These are phyloP conservation scores for Lipomyces mesembrius DNA, from an alignment of 805 yeast genomes.

Conservation along the genomic window DNA sequence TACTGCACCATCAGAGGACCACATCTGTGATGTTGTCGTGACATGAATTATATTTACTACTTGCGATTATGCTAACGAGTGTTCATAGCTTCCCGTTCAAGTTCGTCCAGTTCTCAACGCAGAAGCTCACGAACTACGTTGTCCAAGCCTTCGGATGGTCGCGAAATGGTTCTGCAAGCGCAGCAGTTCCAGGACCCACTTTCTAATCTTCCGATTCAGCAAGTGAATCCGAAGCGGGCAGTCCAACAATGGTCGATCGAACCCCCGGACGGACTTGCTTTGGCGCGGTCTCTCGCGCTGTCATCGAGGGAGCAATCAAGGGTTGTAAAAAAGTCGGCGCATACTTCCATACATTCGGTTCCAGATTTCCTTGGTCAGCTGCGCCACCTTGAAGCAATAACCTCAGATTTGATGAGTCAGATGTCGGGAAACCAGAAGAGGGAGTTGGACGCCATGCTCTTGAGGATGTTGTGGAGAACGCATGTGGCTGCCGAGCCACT, in stretches of 20 bases:
- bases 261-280: background rate
- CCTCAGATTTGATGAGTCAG: background rate
- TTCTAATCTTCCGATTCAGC: background rate
- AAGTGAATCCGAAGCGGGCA: background rate
- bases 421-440: conserved; percentile 11
- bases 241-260: background rate
- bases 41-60: background rate
- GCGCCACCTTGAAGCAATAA: conserved; percentile 1
- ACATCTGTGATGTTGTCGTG: background rate
- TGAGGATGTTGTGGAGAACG: conserved; percentile 15
- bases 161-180: background rate
- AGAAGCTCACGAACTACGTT: background rate
- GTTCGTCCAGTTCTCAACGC: background rate
- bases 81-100: background rate
- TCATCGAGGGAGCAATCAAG: background rate
- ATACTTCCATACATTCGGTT: conserved; percentile 10
- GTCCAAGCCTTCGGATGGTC: conserved; percentile 2
- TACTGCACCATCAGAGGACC: background rate
- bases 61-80: background rate
- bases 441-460: conserved; percentile 11
- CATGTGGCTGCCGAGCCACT: conserved; percentile 6
- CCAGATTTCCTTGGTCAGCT: conserved; percentile 22
- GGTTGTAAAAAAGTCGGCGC: background rate
- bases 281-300: background rate
- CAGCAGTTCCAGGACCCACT: background rate